Evolutionary conservation across 202 grass and related monocot genomes (phyloP).

Genomic region (Alloteropsis angusta): DNA sequence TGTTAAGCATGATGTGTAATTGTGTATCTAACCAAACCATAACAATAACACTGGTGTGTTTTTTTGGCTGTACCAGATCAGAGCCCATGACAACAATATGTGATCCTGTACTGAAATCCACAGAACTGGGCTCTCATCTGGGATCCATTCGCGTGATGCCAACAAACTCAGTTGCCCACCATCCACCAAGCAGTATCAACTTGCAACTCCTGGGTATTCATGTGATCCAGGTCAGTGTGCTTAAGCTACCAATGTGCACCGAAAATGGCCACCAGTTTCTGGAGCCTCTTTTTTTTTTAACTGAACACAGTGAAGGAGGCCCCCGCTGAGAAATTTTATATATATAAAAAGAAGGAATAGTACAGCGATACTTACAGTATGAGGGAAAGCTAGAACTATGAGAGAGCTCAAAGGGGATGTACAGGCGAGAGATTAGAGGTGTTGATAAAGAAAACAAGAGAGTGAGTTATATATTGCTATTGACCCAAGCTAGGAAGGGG

Average conservation of each 20-base stretch:
- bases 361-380: too few species aligned
- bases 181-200: background rate
- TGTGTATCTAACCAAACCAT: background rate
- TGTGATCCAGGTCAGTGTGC: background rate
- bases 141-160: background rate
- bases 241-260: background rate
- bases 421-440: too few species aligned
- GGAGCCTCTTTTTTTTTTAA: background rate
- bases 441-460: too few species aligned
- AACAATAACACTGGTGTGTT: too few species aligned
- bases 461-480: too few species aligned
- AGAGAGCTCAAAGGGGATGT: too few species aligned
- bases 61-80: background rate
- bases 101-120: background rate
- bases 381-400: too few species aligned
- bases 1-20: background rate
- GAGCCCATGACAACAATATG: background rate
- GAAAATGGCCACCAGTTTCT: background rate
- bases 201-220: background rate
- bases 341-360: too few species aligned
- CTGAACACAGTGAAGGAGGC: too few species aligned
- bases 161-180: background rate
- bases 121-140: background rate
- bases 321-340: too few species aligned
- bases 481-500: too few species aligned